Evolutionary conservation across 768 basidiomycete species (phyloP), one percentile per base, ranked within the genome.

Genomic region (Rubroboletus pulcherrimus): DNA sequence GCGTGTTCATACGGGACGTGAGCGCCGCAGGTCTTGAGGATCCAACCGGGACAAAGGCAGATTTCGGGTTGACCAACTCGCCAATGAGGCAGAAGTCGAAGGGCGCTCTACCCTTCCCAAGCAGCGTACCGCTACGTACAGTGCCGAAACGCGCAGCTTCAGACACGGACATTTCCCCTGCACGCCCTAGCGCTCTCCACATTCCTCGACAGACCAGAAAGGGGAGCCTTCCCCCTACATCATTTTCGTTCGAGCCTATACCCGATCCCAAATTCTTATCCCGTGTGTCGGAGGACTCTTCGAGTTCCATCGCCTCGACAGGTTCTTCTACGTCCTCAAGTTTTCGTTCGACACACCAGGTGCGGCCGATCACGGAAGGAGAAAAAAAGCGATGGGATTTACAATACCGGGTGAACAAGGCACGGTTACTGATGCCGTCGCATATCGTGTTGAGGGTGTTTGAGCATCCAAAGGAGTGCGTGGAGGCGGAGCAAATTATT

Each of bases 1-100:
- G 78, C 4, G 82, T 98, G 35, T 91, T 92, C 72, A 84, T 98
- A 41, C 81, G 96, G 21, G 90, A 96, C 63, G 89, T 86, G 14
- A 76, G 77, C 4, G 55, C 54, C 12, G 73, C 63, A 15, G 60
- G 56, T 35, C 70, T 89, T 7, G 78, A 80, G 3, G 87, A 91
- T 60, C 87, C 89, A 0, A 89, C 82, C 0, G 89, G 87, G 14
- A 69, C 63, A 3, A 49, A 44, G 39, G 31, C 44, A 3, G 49
- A 51, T 7, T 31, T 42, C 8, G 56, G 38, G 45, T 33, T 47
- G 39, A 50, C 46, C 0, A 21, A 47, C 38, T 49, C 58, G 2
- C 52, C 56, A 5, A 62, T 37, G 49, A 54, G 52, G 24, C 49
- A 29, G 7, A 21, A 19, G 41, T 53, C 57, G 24, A 63, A 49